phyloP scores from a whole-genome alignment of 2,329 filamentous ascomycete genomes.

The Thermoascus crustaceus region DNA sequence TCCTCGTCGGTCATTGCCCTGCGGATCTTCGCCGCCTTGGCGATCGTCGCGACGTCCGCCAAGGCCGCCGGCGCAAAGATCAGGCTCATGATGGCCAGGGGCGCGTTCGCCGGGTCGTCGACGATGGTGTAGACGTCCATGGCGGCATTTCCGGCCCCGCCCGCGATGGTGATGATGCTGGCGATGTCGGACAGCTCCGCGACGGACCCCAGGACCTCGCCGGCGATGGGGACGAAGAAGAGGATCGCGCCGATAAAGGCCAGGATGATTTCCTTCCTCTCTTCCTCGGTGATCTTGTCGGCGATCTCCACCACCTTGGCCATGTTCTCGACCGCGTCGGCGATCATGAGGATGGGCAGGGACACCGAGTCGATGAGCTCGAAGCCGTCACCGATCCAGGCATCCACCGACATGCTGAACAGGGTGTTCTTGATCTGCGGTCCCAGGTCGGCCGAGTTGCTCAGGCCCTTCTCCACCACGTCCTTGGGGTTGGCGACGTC shows the following conservation, averaged over 20 bases:
- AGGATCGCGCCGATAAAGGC: constrained; percentile 21
- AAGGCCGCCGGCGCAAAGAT: constrained; percentile 7
- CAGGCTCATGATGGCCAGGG: constrained; percentile 6
- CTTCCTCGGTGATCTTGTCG: constrained; percentile 16
- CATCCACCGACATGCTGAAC: too few relatives aligned
- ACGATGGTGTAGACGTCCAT: constrained; percentile 13
- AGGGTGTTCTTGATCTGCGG: background rate
- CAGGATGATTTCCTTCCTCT: constrained; percentile 19
- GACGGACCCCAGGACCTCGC: too few relatives aligned
- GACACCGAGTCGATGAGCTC: too few relatives aligned
- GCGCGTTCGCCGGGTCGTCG: constrained; percentile 12
- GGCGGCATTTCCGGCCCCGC: constrained; percentile 10
- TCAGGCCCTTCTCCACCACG: background rate
- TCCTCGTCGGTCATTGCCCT: background rate
- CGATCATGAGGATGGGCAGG: too few relatives aligned
- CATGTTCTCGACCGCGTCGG: too few relatives aligned
- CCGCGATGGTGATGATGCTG: too few relatives aligned
- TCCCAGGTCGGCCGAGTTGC: background rate
- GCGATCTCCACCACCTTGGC: constrained; percentile 13
- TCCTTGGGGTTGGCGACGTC: constrained; percentile 1
- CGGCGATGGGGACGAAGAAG: too few relatives aligned
- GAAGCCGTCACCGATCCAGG: too few relatives aligned
- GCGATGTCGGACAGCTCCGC: too few relatives aligned
- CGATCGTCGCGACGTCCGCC: constrained; percentile 4
- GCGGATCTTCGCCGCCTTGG: constrained; percentile 4